Evolutionary conservation across 2,329 filamentous ascomycete genomes (phyloP).

Genomic region (Trichoderma sp.): DNA sequence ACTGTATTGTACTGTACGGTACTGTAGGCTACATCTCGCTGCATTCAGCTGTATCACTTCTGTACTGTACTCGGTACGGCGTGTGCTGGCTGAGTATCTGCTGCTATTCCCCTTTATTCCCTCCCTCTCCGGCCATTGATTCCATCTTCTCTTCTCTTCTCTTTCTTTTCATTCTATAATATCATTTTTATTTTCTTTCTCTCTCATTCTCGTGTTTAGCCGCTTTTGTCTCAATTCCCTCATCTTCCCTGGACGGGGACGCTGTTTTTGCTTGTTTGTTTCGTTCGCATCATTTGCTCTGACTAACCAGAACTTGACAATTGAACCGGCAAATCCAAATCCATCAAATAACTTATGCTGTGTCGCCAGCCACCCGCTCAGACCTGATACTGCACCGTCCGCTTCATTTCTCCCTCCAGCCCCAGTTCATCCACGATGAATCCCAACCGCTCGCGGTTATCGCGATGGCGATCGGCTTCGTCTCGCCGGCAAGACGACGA

Average conservation of each 20-base stretch:
- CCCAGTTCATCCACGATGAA: background rate
- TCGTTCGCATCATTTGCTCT: background rate
- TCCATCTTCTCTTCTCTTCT: background rate
- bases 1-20: too few relatives aligned
- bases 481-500: background rate
- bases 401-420: background rate
- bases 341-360: background rate
- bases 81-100: background rate
- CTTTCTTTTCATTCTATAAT: background rate
- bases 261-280: background rate
- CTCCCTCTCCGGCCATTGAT: background rate
- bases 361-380: constrained; percentile 1
- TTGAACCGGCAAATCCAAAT: background rate
- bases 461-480: background rate
- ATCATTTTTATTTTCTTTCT: background rate
- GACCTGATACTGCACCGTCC: constrained; percentile 7
- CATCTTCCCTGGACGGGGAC: background rate
- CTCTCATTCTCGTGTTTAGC: background rate
- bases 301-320: background rate
- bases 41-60: too few relatives aligned
- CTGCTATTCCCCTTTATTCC: background rate
- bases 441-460: background rate
- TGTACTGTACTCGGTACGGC: background rate
- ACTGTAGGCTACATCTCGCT: too few relatives aligned
- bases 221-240: background rate